These are phyloP conservation scores for Penicillium samsonianum DNA, from an alignment of 495 filamentous ascomycete species.

Conservation along the genomic window DNA sequence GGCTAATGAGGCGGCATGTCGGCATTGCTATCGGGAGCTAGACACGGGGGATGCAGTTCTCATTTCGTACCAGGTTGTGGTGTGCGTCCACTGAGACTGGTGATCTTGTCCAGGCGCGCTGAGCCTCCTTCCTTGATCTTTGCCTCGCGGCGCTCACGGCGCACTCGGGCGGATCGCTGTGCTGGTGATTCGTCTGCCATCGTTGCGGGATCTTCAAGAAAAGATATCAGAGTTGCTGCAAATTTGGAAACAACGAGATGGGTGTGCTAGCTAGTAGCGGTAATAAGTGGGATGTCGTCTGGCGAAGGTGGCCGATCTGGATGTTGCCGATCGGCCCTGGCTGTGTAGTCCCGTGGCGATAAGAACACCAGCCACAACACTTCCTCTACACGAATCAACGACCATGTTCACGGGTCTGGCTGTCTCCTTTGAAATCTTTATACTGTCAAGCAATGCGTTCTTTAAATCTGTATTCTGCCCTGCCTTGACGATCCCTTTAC, in stretches of 20 bases:
- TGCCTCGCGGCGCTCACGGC: constrained; percentile 86
- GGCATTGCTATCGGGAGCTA: not conserved
- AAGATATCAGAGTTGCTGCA: not conserved
- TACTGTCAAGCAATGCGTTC: not conserved
- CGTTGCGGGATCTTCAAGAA: constrained; percentile 15
- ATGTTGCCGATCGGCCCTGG: constrained; percentile 1
- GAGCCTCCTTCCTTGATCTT: constrained; percentile 84
- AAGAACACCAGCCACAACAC: constrained; percentile 11
- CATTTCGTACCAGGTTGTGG: constrained; percentile 39
- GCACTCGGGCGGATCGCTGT: constrained; percentile 74
- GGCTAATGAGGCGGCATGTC: not conserved
- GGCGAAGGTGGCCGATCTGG: constrained; percentile 9
- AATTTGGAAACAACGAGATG: not conserved
- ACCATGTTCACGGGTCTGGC: not conserved
- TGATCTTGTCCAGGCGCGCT: constrained; percentile 81
- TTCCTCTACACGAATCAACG: not conserved
- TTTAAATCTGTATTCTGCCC: not conserved
- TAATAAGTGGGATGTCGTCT: constrained; percentile 2
- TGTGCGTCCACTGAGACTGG: constrained; percentile 69
- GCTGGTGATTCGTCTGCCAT: constrained; percentile 55
- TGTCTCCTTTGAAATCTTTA: not conserved
- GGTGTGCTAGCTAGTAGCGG: not conserved
- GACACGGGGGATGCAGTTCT: not conserved
- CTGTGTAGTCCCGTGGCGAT: constrained; percentile 18
- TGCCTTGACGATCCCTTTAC: not conserved